A percentile compares a stretch with the other conserved stretches of the same genome.
phyloP scores from a whole-genome alignment of 2,329 filamentous ascomycete species.

The Ascochyta viciae-villosae region DNA sequence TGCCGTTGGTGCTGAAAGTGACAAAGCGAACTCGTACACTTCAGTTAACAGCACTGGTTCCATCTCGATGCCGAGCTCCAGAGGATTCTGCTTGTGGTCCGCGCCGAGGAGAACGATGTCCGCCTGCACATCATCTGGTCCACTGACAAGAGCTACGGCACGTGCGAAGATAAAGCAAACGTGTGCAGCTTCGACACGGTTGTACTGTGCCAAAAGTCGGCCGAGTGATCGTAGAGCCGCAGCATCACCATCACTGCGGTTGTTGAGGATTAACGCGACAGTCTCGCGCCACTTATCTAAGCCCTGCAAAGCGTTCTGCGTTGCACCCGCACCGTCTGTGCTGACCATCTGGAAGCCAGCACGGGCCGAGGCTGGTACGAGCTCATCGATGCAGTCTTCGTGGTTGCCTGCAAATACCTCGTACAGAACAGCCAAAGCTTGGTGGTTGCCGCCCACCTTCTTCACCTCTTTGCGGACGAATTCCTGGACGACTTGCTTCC shows the following conservation, averaged over 20 bases:
- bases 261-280: conserved; percentile 82
- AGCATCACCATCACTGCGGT: conserved; percentile 81
- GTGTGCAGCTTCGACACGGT: conserved; percentile 88
- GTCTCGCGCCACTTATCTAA: conserved; percentile 96
- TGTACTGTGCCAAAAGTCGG: conserved; percentile 82
- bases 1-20: conserved; percentile 65
- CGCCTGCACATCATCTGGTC: conserved; percentile 79
- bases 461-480: conserved; percentile 96
- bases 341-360: conserved; percentile 92
- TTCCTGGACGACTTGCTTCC: conserved; percentile 92
- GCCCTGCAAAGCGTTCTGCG: conserved; percentile 79
- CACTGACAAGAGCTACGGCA: conserved; percentile 74
- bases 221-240: conserved; percentile 81
- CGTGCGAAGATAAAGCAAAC: conserved; percentile 91
- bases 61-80: conserved; percentile 78
- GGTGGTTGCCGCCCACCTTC: conserved; percentile 76
- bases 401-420: conserved; percentile 92
- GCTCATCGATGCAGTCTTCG: conserved; percentile 93
- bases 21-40: conserved; percentile 88
- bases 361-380: conserved; percentile 90
- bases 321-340: conserved; percentile 64
- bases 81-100: conserved; percentile 75
- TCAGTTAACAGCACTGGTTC: conserved; percentile 95
- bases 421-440: conserved; percentile 89
- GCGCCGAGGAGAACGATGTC: conserved; percentile 85